Base-by-base conservation (phyloP, 2,329 filamentous ascomycete genomes). In the Sphaerulina populicola region DNA sequence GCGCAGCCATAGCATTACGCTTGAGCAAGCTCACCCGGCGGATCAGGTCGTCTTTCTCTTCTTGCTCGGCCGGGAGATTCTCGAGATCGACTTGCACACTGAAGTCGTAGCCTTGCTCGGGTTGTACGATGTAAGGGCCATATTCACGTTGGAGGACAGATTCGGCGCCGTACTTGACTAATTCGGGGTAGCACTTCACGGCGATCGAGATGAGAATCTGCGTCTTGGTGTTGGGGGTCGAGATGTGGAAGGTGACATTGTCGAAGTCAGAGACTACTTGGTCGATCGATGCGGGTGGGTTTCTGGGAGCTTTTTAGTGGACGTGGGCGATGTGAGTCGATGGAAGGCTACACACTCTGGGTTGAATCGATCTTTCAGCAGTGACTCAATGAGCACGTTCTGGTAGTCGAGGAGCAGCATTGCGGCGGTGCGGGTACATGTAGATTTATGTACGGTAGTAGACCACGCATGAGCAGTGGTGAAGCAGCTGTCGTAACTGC, bases 181-280 rank as follows among this genome's bases (percentile, higher is more conserved):
- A 79, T 69, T 99, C 94, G 61, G 81, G 79, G 75, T 84, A 99
- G 76, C 93, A 99, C 74, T 91, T 86, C 70, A 99, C 88, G 70
- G 88, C 82, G 64, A 98, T 86, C 18, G 93, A 98, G 53, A 99
- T 83, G 46, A 94, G 79, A 60, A 99, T 96, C 74, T 94, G 88
- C 44, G 88, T 84, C 77, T 97, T 97, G 56, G 82, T 76, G 70
- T 95, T 89, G 53, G 91, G 93, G 1, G 93, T 98, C 35, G 91
- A 97, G 66, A 98, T 90, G 72, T 98, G 93, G 74, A 97, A 99
- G 61, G 87, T 94, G 63, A 97, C 93, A 68, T 91, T 91, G 73
- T 98, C 94, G 68, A 99, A 99, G 74, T 99, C 93, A 68, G 91
- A 97, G 57, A 96, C 88, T 57, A 94, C 88, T 76, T 99, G 93